Percentiles rank a stretch among this genome's conserved stretches.
Conservation (phyloP, 345 rosid species). For the Punica granatum region DNA sequence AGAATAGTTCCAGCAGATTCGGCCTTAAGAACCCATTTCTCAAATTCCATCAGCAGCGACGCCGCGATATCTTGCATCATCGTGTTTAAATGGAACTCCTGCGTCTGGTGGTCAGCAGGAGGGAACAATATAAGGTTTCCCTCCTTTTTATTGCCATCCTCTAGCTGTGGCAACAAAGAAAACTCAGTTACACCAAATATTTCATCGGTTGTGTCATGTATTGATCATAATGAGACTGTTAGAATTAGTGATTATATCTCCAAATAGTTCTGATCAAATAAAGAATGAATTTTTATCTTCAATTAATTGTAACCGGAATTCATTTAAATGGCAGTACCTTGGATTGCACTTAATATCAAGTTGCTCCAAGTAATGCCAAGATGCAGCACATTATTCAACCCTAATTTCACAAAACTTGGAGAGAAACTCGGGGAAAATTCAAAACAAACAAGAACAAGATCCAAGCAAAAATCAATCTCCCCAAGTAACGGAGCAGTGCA, state of each 20-base stretch:
- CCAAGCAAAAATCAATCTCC: background rate
- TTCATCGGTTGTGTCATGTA: background rate
- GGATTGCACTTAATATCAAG: background rate
- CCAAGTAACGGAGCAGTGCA: background rate
- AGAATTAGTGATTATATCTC: background rate
- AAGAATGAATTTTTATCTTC: background rate
- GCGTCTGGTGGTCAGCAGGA: conserved; percentile 76
- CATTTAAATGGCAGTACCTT: background rate
- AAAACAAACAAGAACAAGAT: background rate
- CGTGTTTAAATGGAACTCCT: conserved; percentile 85
- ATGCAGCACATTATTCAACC: background rate
- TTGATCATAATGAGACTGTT: background rate
- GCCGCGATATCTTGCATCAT: conserved; percentile 98
- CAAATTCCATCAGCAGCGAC: conserved; percentile 85
- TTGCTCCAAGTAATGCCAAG: background rate
- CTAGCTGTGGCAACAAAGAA: conserved; percentile 49
- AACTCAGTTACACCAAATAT: background rate
- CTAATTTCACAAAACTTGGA: background rate
- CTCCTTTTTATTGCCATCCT: conserved; percentile 58
- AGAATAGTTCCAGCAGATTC: conserved; percentile 91
- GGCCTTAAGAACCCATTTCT: conserved; percentile 86
- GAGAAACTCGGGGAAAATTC: background rate
- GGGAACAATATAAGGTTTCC: conserved; percentile 73
- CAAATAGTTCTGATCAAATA: background rate
- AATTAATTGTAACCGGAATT: background rate